phyloP scores from a whole-genome alignment of 2,329 filamentous ascomycete species.

The Drechslerella coelobrocha region DNA sequence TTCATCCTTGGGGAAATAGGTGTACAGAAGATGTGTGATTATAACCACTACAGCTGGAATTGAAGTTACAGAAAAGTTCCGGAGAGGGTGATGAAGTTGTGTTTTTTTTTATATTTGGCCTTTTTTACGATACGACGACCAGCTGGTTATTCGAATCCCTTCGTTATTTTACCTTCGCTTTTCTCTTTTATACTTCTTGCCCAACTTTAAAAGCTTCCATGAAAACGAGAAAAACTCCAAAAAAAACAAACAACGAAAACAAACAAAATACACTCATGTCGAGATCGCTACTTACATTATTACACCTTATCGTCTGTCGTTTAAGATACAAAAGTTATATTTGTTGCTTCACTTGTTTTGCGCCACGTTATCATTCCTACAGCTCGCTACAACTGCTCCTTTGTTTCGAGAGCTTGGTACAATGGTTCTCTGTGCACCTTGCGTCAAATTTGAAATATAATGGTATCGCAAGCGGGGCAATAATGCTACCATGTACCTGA shows the following conservation, averaged over 20 bases:
- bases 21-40: slow-evolving; percentile 51
- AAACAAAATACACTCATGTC: slow-evolving; percentile 30
- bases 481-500: too few relatives aligned
- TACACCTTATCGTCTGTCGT: slow-evolving; percentile 30
- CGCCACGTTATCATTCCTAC: slow-evolving; percentile 2
- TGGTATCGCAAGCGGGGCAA: too few relatives aligned
- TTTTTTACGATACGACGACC: not conserved
- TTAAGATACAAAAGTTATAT: slow-evolving; percentile 44
- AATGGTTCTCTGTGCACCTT: not conserved
- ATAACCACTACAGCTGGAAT: slow-evolving; percentile 19
- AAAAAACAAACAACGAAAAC: slow-evolving; percentile 24
- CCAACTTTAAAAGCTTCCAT: slow-evolving; percentile 22
- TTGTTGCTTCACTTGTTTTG: slow-evolving; percentile 4
- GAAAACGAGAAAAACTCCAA: slow-evolving; percentile 12
- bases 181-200: slow-evolving; percentile 18
- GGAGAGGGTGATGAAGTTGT: slow-evolving; percentile 9
- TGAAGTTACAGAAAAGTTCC: slow-evolving; percentile 45
- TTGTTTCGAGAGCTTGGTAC: slow-evolving; percentile 4
- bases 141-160: too few relatives aligned
- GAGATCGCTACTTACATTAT: slow-evolving; percentile 37
- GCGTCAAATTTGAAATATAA: not conserved
- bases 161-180: slow-evolving; percentile 9
- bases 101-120: slow-evolving; percentile 13
- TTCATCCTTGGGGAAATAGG: slow-evolving; percentile 27
- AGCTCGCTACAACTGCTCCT: slow-evolving; percentile 10